phyloP scores from a whole-genome alignment of 179 eudicot species.

The Nepenthes alata region DNA sequence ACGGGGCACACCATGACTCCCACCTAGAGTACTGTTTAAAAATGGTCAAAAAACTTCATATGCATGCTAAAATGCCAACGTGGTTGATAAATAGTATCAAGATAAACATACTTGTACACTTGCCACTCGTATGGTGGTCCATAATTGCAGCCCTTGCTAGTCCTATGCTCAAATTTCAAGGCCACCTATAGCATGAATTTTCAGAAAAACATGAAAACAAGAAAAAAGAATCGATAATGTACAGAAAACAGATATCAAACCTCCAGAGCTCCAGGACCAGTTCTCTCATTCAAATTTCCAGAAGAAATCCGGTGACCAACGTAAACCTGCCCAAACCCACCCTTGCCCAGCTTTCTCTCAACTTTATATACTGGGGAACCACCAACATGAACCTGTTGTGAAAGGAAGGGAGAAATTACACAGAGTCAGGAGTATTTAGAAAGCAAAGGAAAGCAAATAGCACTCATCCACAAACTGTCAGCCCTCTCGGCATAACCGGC shows the following conservation, averaged over 20 bases:
- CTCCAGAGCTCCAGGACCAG: constrained; percentile 35
- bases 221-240: not conserved
- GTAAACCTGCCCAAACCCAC: constrained; percentile 46
- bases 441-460: not conserved
- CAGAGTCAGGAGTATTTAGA: not conserved
- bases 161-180: constrained; percentile 62
- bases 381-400: constrained; percentile 42
- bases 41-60: not conserved
- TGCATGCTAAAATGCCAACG: not conserved
- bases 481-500: too few relatives aligned
- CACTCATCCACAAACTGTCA: not conserved
- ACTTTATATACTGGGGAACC: constrained; percentile 41
- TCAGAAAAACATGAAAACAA: not conserved
- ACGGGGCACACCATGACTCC: constrained; percentile 71
- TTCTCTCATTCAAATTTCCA: constrained; percentile 20
- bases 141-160: constrained; percentile 60
- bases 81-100: not conserved
- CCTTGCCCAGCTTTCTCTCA: constrained; percentile 46
- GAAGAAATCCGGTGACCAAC: constrained; percentile 46
- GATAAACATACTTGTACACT: constrained; percentile 54
- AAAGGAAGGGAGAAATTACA: not conserved
- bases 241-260: constrained; percentile 11
- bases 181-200: constrained; percentile 41
- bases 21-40: constrained; percentile 43
- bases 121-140: constrained; percentile 83